phyloP scores from a whole-genome alignment of 169 alveolate species.

The Babesia gibsoni region DNA sequence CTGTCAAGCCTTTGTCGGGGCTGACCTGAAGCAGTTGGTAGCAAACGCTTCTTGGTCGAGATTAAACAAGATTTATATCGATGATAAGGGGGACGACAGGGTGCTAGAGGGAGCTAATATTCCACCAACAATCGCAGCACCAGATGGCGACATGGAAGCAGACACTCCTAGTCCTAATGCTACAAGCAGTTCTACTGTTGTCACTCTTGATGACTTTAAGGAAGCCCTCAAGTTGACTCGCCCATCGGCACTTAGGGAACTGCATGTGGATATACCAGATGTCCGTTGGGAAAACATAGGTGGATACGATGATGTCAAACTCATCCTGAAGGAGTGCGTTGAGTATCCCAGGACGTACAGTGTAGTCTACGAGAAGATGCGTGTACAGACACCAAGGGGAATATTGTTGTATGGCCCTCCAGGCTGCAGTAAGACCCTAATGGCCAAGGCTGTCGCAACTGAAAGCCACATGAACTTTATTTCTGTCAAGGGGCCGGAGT shows the following conservation, averaged over 20 bases:
- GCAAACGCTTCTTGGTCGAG: constrained; percentile 61
- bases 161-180: neutral
- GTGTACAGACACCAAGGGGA: constrained; percentile 93
- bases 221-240: constrained; percentile 47
- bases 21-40: constrained; percentile 78
- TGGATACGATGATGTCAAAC: constrained; percentile 94
- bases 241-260: constrained; percentile 77
- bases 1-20: constrained; percentile 85
- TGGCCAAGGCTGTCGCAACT: constrained; percentile 99
- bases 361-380: constrained; percentile 82
- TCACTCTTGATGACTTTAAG: constrained; percentile 47
- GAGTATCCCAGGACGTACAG: constrained; percentile 97
- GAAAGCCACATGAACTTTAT: constrained; percentile 96
- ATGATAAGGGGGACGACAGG: neutral
- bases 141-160: neutral
- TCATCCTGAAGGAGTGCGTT: constrained; percentile 90
- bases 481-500: constrained; percentile 99
- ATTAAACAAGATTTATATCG: constrained; percentile 1
- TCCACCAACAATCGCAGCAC: neutral
- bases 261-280: constrained; percentile 91
- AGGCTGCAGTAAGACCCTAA: constrained; percentile 98
- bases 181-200: neutral
- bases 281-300: constrained; percentile 98
- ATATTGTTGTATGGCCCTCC: constrained; percentile 99
- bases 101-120: neutral